Percentiles rank a stretch among this genome's conserved stretches.
These are phyloP conservation scores for Colletotrichum incanum DNA, from an alignment of 2,329 filamentous ascomycete genomes.

Conservation along the genomic window DNA sequence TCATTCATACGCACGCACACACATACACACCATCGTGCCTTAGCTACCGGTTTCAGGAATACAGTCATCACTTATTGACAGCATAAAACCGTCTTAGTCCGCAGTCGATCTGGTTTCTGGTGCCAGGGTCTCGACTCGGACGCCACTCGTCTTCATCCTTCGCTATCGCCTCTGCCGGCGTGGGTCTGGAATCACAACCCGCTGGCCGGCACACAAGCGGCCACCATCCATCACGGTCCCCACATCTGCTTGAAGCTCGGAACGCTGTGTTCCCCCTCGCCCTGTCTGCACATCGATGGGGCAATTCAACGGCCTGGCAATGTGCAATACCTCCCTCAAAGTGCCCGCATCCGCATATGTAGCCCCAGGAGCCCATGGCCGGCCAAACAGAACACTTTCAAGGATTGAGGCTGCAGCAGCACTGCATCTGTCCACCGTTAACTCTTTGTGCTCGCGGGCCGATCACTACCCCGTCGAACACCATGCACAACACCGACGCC, in stretches of 20 bases:
- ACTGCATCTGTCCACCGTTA: slow-evolving; percentile 38
- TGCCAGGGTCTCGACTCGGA: slow-evolving; percentile 17
- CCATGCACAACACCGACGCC: slow-evolving; percentile 38
- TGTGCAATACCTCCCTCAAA: slow-evolving; percentile 25
- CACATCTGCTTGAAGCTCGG: slow-evolving; percentile 22
- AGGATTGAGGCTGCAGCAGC: slow-evolving; percentile 37
- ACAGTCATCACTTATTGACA: background rate
- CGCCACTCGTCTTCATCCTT: slow-evolving; percentile 37
- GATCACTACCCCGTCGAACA: slow-evolving; percentile 31
- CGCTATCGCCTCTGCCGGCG: slow-evolving; percentile 31
- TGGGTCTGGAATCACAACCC: slow-evolving; percentile 37
- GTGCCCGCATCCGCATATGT: slow-evolving; percentile 12
- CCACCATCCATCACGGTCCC: slow-evolving; percentile 36
- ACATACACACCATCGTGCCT: background rate
- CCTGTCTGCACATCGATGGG: slow-evolving; percentile 34
- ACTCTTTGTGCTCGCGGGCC: slow-evolving; percentile 20
- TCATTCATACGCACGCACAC: background rate
- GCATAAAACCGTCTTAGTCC: slow-evolving; percentile 12
- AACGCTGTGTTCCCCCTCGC: slow-evolving; percentile 22
- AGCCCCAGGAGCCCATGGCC: slow-evolving; percentile 13
- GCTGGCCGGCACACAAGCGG: slow-evolving; percentile 40
- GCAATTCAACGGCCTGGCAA: slow-evolving; percentile 28
- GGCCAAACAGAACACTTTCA: slow-evolving; percentile 14
- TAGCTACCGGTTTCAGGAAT: background rate
- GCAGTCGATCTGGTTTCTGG: background rate